Conservation (phyloP, 441 rosid species). For the Gossypium davidsonii region DNA sequence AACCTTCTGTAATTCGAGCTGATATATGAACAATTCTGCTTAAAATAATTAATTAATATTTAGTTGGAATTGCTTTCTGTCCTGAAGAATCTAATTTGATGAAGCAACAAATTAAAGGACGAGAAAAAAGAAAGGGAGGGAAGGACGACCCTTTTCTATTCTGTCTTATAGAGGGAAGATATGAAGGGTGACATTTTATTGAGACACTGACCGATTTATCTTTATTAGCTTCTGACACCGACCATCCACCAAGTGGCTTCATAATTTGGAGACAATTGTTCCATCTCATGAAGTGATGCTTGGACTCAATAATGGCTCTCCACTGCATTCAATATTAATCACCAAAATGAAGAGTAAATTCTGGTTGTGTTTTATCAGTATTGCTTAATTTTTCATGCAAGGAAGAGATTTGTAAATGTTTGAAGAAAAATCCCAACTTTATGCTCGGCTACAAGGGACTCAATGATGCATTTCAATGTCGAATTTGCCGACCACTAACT, state of each 20-base stretch:
- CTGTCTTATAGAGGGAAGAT: not conserved
- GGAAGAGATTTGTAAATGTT: not conserved
- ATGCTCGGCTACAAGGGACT: not conserved
- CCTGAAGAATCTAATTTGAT: not conserved
- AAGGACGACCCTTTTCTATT: not conserved
- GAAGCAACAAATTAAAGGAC: not conserved
- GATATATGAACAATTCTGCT: not conserved
- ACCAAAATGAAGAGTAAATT: not conserved
- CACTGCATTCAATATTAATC: not conserved
- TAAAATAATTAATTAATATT: too few species aligned
- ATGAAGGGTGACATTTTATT: not conserved
- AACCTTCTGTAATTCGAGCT: not conserved
- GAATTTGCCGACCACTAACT: not conserved
- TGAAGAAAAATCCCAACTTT: not conserved
- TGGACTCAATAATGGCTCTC: not conserved
- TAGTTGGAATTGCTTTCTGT: not conserved
- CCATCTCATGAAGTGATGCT: not conserved
- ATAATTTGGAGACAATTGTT: constrained; percentile 9
- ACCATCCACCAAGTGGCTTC: constrained; percentile 20
- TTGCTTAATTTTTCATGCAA: not conserved
- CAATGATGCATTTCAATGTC: not conserved
- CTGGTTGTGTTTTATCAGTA: not conserved
- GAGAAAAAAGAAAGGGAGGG: not conserved
- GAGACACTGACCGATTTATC: not conserved
- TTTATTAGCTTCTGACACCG: not conserved